A percentile compares a stretch with the other conserved stretches of the same genome.
Conservation (phyloP, 192 early-diverging fungal species). For the Linnemannia schmuckeri region DNA sequence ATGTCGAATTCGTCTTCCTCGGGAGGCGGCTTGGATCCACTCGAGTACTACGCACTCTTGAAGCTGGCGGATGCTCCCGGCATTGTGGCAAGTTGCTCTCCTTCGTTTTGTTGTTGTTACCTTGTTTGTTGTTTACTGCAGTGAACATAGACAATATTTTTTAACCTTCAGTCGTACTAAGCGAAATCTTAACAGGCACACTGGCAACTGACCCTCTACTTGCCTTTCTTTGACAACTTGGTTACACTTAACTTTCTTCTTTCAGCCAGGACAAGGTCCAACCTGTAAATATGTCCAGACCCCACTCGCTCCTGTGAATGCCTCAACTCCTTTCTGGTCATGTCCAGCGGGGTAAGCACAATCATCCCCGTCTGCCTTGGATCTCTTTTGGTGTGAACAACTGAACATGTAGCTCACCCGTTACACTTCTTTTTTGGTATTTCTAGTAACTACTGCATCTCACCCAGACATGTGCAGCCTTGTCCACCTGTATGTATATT, state of each 20-base stretch:
- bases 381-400: not conserved
- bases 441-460: constrained; percentile 33
- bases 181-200: not conserved
- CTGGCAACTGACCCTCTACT: not conserved
- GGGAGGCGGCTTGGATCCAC: constrained; percentile 25
- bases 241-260: not conserved
- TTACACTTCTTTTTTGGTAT: not conserved
- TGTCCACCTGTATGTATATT: constrained; percentile 34
- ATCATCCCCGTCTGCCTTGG: not conserved
- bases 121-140: not conserved
- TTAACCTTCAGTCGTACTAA: not conserved
- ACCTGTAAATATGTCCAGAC: constrained; percentile 45
- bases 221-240: not conserved
- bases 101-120: not conserved
- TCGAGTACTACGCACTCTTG: constrained; percentile 42
- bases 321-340: constrained; percentile 30
- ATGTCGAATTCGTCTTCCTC: not conserved
- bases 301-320: constrained; percentile 13
- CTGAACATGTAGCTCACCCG: not conserved
- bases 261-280: constrained; percentile 30
- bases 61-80: constrained; percentile 43
- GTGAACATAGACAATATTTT: not conserved
- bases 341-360: constrained; percentile 39
- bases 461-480: constrained; percentile 27
- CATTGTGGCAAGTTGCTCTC: constrained; percentile 12